Conservation (phyloP, 2,329 filamentous ascomycete species). For the Fusarium papillatum region DNA sequence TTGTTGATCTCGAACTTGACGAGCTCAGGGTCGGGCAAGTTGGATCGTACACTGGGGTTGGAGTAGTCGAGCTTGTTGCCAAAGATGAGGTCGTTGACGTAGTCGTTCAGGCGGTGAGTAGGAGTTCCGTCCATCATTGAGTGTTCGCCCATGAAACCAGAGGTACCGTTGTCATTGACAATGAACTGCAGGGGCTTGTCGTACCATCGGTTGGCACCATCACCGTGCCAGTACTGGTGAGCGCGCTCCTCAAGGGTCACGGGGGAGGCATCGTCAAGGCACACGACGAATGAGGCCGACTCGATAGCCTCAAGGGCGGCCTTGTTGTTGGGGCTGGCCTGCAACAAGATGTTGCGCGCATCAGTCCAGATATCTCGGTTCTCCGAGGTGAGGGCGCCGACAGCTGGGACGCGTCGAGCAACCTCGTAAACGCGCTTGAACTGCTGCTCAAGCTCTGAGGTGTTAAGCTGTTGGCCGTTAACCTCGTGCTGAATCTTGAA, state of each 20-base stretch:
- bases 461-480: conserved; percentile 87
- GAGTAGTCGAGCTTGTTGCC: conserved; percentile 94
- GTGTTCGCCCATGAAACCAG: conserved; percentile 98
- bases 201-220: conserved; percentile 95
- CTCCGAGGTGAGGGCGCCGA: conserved; percentile 90
- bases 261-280: conserved; percentile 91
- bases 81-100: conserved; percentile 91
- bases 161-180: conserved; percentile 96
- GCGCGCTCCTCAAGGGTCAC: conserved; percentile 96
- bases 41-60: conserved; percentile 81
- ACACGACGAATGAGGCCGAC: conserved; percentile 90
- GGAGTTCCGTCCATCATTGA: conserved; percentile 99
- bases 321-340: conserved; percentile 84
- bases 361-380: conserved; percentile 96
- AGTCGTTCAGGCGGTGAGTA: conserved; percentile 97
- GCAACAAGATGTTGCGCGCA: conserved; percentile 81
- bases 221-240: conserved; percentile 98
- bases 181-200: conserved; percentile 99
- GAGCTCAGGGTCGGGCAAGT: conserved; percentile 83
- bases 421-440: conserved; percentile 88
- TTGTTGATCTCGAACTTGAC: conserved; percentile 85
- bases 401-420: conserved; percentile 77
- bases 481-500: conserved; percentile 91
- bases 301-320: conserved; percentile 85
- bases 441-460: conserved; percentile 89